Evolutionary conservation across 805 yeast species (phyloP), one percentile per base, ranked within the genome.

Genomic region (Saturnispora zaruensis): DNA sequence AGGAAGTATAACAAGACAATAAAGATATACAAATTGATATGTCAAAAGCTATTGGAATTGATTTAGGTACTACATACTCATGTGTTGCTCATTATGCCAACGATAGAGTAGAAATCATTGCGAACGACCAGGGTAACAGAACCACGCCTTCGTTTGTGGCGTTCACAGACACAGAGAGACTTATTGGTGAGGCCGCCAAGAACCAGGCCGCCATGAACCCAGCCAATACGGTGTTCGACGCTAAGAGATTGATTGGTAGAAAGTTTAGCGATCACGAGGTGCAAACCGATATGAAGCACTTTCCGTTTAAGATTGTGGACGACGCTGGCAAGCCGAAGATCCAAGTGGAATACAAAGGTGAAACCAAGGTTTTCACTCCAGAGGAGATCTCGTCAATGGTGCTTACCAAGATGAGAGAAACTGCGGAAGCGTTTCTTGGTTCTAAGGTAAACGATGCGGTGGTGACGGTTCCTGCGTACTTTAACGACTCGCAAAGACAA

Each of bases 41-140:
- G 67, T 57, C 65, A 20, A 64, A 64, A 63, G 77, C 79, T 57
- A 72, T 82, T 55, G 87, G 89, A 72, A 83, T 83, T 65, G 89
- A 83, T 73, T 79, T 82, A 70, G 89, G 89, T 73, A 82, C 89
- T 50, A 87, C 96, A 54, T 88, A 87, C 76, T 87, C 96, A 46
- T 88, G 96, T 81, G 96, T 89, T 53, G 96, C 96, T 63, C 93
- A 87, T 66, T 88, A 87, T 76, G 77, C 88, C 61, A 85, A 85
- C 64, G 93, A 90, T 58, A 78, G 85, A 66, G 97, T 90, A 50
- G 97, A 89, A 71, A 89, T 89, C 70, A 87, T 89, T 66, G 96
- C 97, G 64, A 90, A 90, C 69, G 97, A 90, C 72, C 97, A 90
- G 76, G 97, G 97, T 81, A 89, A 90, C 81, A 86, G 97, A 77